Base-by-base conservation (phyloP, 1,284 basidiomycete species). In the Cryptococcus depauperatus region DNA sequence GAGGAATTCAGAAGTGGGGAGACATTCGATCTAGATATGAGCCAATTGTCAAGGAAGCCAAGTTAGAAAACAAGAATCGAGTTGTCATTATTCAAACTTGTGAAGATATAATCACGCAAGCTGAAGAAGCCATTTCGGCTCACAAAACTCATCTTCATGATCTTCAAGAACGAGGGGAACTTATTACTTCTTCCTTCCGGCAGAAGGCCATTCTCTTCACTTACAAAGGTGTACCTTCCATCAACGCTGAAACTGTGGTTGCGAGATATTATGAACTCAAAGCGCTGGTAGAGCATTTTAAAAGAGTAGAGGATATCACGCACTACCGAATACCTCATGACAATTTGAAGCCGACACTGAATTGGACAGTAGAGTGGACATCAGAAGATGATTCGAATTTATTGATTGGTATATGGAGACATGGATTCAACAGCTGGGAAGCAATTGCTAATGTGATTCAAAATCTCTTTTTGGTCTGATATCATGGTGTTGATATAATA, bases 391-490 rank as follows among this genome's bases (percentile, higher is more conserved):
- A 99, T 68, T 83, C 91, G 2, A 87, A 89, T 79, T 77, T 99
- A 11, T 78, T 98, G 21, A 82, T 97, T 41, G 95, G 95, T 25
- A 88, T 95, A 16, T 97, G 80, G 77, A 68, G 84, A 39, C 85
- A 98, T 59, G 95, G 95, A 21, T 95, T 98, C 65, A 92, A 92
- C 16, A 88, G 85, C 56, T 99, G 95, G 95, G 95, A 98, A 65
- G 77, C 80, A 35, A 97, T 98, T 76, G 51, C 60, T 21, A 44
- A 55, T 33, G 66, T 69, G 35, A 46, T 62, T 52, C 26, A 22
- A 32, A 3, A 26, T 18, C n/a, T n/a, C n/a, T 18, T n/a, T 7
- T 37, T 27, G 5, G 14, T 19, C 33, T 22, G 9, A 19, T 7
- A 29, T 16, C 4, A 34, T 35, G 33, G 18, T 39, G 35, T 21